Percentiles rank a stretch among this genome's conserved stretches.
Evolutionary conservation across 2,329 filamentous ascomycete genomes (phyloP).

Genomic region (Claviceps paspali): DNA sequence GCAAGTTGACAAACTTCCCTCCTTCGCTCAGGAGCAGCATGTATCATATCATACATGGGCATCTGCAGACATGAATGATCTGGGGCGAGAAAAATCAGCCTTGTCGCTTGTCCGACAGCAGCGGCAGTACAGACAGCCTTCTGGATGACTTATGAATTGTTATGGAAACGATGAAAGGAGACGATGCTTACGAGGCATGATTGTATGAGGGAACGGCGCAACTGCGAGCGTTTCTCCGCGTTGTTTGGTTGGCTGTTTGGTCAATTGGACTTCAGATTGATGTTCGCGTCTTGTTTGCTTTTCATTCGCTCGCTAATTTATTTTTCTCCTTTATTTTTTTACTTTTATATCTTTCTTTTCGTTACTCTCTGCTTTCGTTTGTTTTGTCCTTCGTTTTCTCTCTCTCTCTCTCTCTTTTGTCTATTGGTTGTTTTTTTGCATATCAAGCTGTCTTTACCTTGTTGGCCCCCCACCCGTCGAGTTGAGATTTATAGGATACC

Average conservation of each 20-base stretch:
- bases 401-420: not conserved
- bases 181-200: slow-evolving; percentile 11
- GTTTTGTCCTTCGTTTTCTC: not conserved
- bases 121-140: not conserved
- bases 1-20: not conserved
- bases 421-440: no score
- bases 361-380: not conserved
- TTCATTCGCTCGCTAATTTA: not conserved
- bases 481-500: slow-evolving; percentile 26
- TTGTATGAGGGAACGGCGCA: slow-evolving; percentile 11
- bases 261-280: not conserved
- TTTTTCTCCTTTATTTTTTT: no score
- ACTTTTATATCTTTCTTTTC: no score
- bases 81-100: no score
- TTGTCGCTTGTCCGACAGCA: not conserved
- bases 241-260: not conserved
- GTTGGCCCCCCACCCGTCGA: not conserved
- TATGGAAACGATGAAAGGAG: slow-evolving; percentile 1
- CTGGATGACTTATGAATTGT: slow-evolving; percentile 3
- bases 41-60: no score
- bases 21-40: not conserved
- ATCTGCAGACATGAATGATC: not conserved
- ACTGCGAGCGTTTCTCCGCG: not conserved
- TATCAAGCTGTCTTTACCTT: slow-evolving; percentile 10
- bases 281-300: not conserved